Evolutionary conservation across 306 rosid species (phyloP).

Genomic region (Astragalus membranaceus): DNA sequence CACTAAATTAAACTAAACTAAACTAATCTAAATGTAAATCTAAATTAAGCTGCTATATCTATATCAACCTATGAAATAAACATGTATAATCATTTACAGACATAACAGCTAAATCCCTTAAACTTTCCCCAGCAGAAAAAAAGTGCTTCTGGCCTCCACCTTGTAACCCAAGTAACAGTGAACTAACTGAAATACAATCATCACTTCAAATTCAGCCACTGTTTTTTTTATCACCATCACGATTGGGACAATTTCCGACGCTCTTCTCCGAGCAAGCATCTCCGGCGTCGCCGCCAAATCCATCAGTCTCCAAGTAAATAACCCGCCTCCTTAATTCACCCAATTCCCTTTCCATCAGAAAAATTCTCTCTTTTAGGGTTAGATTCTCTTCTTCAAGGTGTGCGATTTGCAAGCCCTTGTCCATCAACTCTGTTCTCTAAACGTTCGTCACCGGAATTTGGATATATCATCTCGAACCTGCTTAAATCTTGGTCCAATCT

Average conservation of each 20-base stretch:
- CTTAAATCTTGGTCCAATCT: conserved; percentile 63
- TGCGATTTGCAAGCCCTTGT: conserved; percentile 61
- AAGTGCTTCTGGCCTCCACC: background rate
- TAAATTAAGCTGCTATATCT: background rate
- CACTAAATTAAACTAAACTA: background rate
- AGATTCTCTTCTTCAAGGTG: conserved; percentile 66
- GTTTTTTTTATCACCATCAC: background rate
- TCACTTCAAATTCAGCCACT: background rate
- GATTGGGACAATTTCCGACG: conserved; percentile 26
- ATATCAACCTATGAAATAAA: background rate
- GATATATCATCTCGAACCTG: conserved; percentile 69
- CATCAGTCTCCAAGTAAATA: conserved; percentile 39
- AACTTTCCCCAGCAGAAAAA: background rate
- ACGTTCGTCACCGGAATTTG: conserved; percentile 44
- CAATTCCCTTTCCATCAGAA: conserved; percentile 61
- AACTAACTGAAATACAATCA: background rate
- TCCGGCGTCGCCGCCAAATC: conserved; percentile 11
- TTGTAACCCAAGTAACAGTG: background rate
- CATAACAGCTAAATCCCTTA: background rate
- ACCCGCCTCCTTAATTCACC: conserved; percentile 55
- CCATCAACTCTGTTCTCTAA: conserved; percentile 71
- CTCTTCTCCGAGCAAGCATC: conserved; percentile 35
- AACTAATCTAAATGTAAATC: background rate
- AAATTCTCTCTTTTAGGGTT: conserved; percentile 57
- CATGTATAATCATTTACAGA: conserved; percentile 11